phyloP scores from a whole-genome alignment of 2,329 filamentous ascomycete genomes.

The Seiridium unicorne region DNA sequence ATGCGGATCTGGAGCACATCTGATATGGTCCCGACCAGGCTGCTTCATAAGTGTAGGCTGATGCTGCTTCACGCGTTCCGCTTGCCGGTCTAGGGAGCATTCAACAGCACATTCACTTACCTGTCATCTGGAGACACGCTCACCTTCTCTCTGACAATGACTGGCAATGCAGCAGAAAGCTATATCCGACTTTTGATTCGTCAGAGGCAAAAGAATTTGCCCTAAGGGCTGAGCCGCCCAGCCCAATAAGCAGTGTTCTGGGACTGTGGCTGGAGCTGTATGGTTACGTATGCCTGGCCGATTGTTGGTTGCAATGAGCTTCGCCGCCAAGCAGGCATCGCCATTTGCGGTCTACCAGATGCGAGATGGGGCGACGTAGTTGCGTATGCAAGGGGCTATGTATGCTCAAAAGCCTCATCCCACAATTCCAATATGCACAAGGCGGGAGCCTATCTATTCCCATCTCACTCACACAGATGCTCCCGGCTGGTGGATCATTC shows the following conservation, averaged over 20 bases:
- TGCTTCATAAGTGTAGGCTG: no score
- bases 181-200: neutral
- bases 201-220: neutral
- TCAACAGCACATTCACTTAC: no score
- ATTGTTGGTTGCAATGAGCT: neutral
- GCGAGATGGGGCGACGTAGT: conserved; percentile 18
- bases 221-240: conserved; percentile 6
- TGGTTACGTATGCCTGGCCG: conserved; percentile 14
- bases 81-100: no score
- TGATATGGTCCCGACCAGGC: no score
- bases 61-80: no score
- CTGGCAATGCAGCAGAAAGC: neutral
- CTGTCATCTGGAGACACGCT: no score
- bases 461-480: neutral
- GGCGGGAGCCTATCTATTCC: neutral
- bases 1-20: no score
- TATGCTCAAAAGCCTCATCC: neutral
- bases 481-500: neutral
- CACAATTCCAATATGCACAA: neutral
- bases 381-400: conserved; percentile 19
- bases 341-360: conserved; percentile 14
- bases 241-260: conserved; percentile 5
- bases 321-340: conserved; percentile 27
- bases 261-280: conserved; percentile 14
- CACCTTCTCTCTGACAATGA: no score